phyloP scores from a whole-genome alignment of 2,329 filamentous ascomycete genomes.

The Cladobotryum protrusum region DNA sequence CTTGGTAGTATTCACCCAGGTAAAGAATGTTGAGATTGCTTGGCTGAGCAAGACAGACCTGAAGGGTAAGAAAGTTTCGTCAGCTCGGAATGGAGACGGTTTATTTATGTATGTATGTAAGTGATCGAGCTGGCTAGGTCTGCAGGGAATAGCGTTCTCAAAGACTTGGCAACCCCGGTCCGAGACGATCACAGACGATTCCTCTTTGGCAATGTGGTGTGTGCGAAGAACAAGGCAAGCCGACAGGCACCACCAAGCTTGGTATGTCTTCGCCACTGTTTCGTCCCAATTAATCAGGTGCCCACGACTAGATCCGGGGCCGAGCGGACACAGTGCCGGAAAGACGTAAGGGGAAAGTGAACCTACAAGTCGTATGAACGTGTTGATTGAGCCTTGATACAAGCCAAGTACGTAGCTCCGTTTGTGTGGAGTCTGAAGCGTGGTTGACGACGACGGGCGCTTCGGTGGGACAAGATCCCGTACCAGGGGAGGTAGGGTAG shows the following conservation, averaged over 20 bases:
- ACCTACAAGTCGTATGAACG: neutral
- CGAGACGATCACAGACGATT: slow-evolving; percentile 9
- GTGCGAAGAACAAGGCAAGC: slow-evolving; percentile 3
- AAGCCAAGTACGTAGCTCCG: neutral
- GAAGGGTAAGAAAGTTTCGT: slow-evolving; percentile 8
- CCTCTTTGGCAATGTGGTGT: slow-evolving; percentile 7
- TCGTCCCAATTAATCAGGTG: slow-evolving; percentile 12
- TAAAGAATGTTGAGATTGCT: slow-evolving; percentile 8
- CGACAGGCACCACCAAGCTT: slow-evolving; percentile 10
- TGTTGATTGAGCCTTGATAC: neutral
- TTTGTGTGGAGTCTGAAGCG: neutral
- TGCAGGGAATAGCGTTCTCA: slow-evolving; percentile 2
- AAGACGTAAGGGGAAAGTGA: neutral
- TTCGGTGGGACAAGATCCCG: slow-evolving; percentile 12
- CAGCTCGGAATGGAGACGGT: slow-evolving; percentile 11
- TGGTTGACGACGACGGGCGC: neutral
- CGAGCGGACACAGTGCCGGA: neutral
- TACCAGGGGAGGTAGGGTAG: no score
- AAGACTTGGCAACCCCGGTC: slow-evolving; percentile 11
- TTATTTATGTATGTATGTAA: slow-evolving; percentile 11
- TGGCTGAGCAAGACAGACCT: slow-evolving; percentile 11
- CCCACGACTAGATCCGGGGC: slow-evolving; percentile 11
- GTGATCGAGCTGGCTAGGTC: slow-evolving; percentile 10
- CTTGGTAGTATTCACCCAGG: slow-evolving; percentile 1
- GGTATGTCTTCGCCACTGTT: slow-evolving; percentile 9